Conservation (phyloP, 169 alveolate genomes). For the Besnoitia besnoiti region DNA sequence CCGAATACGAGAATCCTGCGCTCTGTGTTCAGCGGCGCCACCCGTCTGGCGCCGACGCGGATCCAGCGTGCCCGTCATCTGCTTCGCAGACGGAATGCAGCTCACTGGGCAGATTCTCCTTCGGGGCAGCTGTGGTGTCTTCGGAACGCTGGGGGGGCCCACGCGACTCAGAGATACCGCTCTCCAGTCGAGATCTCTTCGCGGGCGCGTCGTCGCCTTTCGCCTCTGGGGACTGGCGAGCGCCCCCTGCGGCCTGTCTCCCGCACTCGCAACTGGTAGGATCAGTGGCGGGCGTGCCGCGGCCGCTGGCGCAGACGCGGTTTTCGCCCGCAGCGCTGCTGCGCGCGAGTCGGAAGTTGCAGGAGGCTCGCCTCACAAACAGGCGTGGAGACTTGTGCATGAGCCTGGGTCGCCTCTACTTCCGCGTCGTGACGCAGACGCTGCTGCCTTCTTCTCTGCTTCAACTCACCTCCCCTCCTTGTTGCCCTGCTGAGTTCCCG, state of each 20-base stretch:
- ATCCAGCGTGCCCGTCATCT: too few species aligned
- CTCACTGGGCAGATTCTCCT: too few species aligned
- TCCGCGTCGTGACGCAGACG: not conserved
- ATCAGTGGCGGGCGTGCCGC: not conserved
- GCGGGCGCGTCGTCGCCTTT: not conserved
- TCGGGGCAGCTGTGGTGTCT: too few species aligned
- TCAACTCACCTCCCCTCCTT: not conserved
- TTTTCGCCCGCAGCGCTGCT: conserved; percentile 13
- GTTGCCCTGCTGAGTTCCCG: not conserved
- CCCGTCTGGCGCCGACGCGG: too few species aligned
- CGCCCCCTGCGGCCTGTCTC: not conserved
- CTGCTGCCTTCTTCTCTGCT: not conserved
- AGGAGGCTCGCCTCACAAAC: not conserved
- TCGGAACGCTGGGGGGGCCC: too few species aligned
- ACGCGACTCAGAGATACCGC: too few species aligned
- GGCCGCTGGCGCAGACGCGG: not conserved
- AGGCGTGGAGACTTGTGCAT: conserved; percentile 4
- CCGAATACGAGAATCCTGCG: too few species aligned
- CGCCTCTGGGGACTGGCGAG: not conserved
- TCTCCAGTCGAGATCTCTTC: too few species aligned
- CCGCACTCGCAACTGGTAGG: not conserved
- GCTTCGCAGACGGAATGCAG: too few species aligned
- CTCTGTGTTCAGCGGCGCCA: too few species aligned
- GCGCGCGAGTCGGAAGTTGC: conserved; percentile 29
- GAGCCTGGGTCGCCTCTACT: not conserved